Percentiles rank a stretch among this genome's conserved stretches.
Conservation (phyloP, 2,329 filamentous ascomycete genomes). For the Fusarium coicis region DNA sequence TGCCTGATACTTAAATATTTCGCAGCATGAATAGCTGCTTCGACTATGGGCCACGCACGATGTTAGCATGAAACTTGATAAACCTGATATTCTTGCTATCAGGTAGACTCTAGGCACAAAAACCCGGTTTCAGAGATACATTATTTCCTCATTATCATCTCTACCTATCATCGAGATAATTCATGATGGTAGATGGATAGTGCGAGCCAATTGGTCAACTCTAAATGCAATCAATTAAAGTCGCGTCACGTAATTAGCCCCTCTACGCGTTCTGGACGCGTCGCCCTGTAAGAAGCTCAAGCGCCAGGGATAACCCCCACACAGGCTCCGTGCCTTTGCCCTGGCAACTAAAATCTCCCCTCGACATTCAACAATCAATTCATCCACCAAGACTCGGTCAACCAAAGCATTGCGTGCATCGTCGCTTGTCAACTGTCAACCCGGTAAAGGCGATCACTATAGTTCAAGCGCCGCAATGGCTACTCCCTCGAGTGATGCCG, state of each 20-base stretch:
- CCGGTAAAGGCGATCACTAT: conserved; percentile 1
- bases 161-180: neutral
- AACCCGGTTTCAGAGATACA: too few species aligned
- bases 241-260: conserved; percentile 46
- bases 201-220: neutral
- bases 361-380: conserved; percentile 24
- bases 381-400: neutral
- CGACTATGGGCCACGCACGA: neutral
- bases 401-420: neutral
- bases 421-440: neutral
- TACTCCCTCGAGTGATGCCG: conserved; percentile 64
- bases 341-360: conserved; percentile 40
- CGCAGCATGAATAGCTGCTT: neutral
- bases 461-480: conserved; percentile 52
- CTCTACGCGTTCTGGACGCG: conserved; percentile 48
- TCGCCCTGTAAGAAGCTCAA: conserved; percentile 10
- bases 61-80: neutral
- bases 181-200: neutral
- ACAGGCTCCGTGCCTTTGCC: conserved; percentile 33
- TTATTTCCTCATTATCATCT: too few species aligned
- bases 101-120: neutral
- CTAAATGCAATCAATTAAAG: conserved; percentile 54
- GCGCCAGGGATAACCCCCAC: conserved; percentile 19
- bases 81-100: too few species aligned
- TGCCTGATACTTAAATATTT: neutral